A percentile compares a stretch with the other conserved stretches of the same genome.
Conservation (phyloP, 495 filamentous ascomycete genomes). For the Annulohypoxylon bovei region DNA sequence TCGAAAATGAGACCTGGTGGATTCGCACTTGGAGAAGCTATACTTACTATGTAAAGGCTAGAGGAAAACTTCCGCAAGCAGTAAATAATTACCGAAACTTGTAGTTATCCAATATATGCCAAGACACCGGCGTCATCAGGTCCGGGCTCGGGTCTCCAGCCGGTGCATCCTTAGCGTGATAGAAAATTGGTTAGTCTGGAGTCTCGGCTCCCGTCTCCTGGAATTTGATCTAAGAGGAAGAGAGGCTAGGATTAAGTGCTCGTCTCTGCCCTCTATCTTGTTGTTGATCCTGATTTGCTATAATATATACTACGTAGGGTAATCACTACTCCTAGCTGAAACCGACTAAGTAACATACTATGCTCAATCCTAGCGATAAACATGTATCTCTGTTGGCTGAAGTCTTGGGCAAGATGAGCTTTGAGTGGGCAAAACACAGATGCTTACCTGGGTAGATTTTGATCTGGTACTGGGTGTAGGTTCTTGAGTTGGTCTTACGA, state of each 20-base stretch:
- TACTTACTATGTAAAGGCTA: neutral
- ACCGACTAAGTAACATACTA: neutral
- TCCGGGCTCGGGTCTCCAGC: constrained; percentile 16
- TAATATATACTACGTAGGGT: neutral
- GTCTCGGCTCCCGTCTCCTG: constrained; percentile 16
- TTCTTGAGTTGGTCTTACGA: neutral
- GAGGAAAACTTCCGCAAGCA: constrained; percentile 22
- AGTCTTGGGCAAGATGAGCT: neutral
- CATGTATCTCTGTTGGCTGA: neutral
- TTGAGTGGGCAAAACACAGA: neutral
- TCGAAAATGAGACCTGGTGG: neutral
- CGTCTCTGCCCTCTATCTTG: neutral
- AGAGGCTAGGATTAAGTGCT: neutral
- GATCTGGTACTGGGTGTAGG: neutral
- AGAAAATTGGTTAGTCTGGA: constrained; percentile 9
- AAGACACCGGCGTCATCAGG: constrained; percentile 17
- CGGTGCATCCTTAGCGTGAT: constrained; percentile 25
- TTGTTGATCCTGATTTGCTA: neutral
- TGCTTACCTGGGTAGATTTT: neutral
- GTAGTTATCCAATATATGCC: neutral
- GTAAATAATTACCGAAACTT: constrained; percentile 35
- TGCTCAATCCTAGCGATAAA: neutral
- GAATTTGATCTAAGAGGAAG: constrained; percentile 16
- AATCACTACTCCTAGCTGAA: constrained; percentile 3
- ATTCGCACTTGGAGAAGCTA: constrained; percentile 1